Conservation (phyloP, 139 green algal genomes). For the Chlamydomonas sp. region DNA sequence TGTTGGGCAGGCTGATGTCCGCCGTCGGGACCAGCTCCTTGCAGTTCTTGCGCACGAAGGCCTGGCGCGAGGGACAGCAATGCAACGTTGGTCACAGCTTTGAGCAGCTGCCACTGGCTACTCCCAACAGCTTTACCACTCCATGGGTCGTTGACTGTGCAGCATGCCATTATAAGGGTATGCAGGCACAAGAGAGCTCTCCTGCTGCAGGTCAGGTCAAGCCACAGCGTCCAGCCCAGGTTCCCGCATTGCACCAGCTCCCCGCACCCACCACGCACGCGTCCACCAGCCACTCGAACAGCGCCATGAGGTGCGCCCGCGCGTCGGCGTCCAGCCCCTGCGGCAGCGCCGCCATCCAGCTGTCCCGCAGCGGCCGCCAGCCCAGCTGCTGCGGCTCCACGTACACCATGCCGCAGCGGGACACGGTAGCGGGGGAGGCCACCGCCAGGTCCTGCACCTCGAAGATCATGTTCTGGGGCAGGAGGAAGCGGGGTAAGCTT, state of each 20-base stretch:
- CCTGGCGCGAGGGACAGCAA: neutral
- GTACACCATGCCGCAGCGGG: constrained; percentile 86
- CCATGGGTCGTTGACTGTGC: too few species aligned
- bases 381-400: constrained; percentile 60
- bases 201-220: too few species aligned
- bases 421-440: constrained; percentile 84
- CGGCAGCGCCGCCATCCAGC: constrained; percentile 59
- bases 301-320: neutral
- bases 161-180: too few species aligned
- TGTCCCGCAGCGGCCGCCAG: constrained; percentile 61
- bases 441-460: constrained; percentile 85
- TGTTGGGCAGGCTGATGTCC: constrained; percentile 70
- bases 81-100: too few species aligned
- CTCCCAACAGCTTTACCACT: too few species aligned
- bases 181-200: too few species aligned
- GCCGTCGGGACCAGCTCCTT: constrained; percentile 66
- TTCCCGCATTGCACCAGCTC: neutral
- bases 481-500: neutral
- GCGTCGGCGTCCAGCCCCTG: constrained; percentile 34
- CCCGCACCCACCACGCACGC: constrained; percentile 53
- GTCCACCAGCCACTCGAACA: constrained; percentile 77
- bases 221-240: too few species aligned
- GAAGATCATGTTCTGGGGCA: constrained; percentile 60
- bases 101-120: too few species aligned
- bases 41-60: constrained; percentile 63